Percentiles rank a stretch among this genome's conserved stretches.
Conservation (phyloP, 2,329 filamentous ascomycete genomes). For the Monilinia polystroma region DNA sequence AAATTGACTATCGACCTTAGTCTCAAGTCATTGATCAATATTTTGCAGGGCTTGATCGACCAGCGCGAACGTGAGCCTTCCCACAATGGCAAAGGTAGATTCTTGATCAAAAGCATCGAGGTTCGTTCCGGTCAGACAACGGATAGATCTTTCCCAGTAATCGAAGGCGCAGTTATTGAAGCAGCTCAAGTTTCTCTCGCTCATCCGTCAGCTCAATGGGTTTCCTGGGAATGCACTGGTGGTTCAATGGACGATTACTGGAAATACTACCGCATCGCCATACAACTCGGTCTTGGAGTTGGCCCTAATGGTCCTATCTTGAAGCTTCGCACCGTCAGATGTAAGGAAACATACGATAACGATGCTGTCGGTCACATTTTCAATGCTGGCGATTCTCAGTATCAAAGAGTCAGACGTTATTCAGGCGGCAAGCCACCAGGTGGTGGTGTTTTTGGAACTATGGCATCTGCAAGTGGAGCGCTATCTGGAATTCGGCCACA, state of each 20-base stretch:
- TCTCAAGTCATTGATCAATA: slow-evolving; percentile 1
- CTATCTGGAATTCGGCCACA: background rate
- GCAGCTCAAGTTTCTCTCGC: background rate
- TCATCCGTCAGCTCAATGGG: slow-evolving; percentile 9
- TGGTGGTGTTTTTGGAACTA: slow-evolving; percentile 9
- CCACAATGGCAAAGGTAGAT: background rate
- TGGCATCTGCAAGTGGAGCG: background rate
- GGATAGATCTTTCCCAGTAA: slow-evolving; percentile 6
- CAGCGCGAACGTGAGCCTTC: slow-evolving; percentile 7
- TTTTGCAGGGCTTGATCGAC: slow-evolving; percentile 8
- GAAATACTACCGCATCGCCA: slow-evolving; percentile 9
- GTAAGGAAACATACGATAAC: slow-evolving; percentile 1
- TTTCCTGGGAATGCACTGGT: slow-evolving; percentile 15
- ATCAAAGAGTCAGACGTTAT: slow-evolving; percentile 12
- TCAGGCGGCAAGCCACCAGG: slow-evolving; percentile 17
- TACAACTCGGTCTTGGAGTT: slow-evolving; percentile 4
- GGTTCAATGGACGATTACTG: slow-evolving; percentile 21
- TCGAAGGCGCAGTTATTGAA: slow-evolving; percentile 15
- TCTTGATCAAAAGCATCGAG: slow-evolving; percentile 12
- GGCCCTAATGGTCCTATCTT: slow-evolving; percentile 13
- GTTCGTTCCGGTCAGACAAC: slow-evolving; percentile 1
- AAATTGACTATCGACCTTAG: background rate
- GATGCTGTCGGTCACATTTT: slow-evolving; percentile 12
- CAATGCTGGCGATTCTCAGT: background rate
- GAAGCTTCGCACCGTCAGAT: slow-evolving; percentile 19